Base-by-base conservation (phyloP, 139 green algal species). In the Coccomyxa sp. region DNA sequence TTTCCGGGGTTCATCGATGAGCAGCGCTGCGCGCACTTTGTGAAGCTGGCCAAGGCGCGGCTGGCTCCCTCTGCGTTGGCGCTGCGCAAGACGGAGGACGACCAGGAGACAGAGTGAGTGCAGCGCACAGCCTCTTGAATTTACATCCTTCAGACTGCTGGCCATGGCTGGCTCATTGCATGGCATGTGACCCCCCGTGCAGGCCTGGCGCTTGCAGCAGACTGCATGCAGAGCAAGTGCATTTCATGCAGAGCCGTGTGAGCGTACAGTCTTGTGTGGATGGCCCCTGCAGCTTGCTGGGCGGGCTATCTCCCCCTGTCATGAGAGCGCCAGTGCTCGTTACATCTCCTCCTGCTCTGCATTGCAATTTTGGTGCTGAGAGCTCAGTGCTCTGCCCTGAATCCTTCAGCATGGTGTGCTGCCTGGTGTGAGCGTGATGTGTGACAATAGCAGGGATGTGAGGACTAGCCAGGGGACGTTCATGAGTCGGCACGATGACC, bases 381-480 rank as follows among this genome's bases (percentile, higher is more conserved):
- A 27, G 31, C 24, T 18, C 29, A 2, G 33, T 73, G n/a, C 6
- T 73, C 31, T 9, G 24, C 6, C 6, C 36, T 31, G 14, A 0
- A n/a, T n/a, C 1, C 40, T 44, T 40, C 7, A 33, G 44, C 70
- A 22, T 33, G 74, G 39, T 78, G 40, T 31, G 31, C 14, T 55
- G 70, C 7, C 27, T 71, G 54, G 1, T 75, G 38, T 24, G 16
- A 2, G n/a, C n/a, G n/a, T n/a, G n/a, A n/a, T n/a, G n/a, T n/a
- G n/a, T n/a, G n/a, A n/a, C n/a, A n/a, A n/a, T n/a, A 0, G 36
- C 74, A 86, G 82, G 68, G 77, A 90, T 69, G 76, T 91, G 16
- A 44, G 87, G 7, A 91, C 87, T 31, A 86, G 78, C 29, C 55
- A 75, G 22, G 87, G 87, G 8, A 89, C 86, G 6, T 91, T 91